phyloP scores from a whole-genome alignment of 371 early-diverging fungal species.

The Lichtheimia corymbifera region DNA sequence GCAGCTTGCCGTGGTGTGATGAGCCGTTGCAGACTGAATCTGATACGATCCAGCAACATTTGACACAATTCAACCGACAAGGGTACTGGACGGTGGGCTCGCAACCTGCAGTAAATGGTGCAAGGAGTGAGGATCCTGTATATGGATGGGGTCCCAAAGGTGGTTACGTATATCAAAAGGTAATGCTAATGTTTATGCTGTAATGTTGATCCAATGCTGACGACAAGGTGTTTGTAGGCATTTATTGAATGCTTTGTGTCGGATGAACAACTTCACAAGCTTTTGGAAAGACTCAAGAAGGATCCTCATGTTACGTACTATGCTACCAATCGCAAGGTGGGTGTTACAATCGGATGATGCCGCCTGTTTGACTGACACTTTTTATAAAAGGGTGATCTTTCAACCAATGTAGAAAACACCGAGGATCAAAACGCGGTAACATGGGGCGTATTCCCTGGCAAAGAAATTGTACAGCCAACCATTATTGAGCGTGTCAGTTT shows the following conservation, averaged over 20 bases:
- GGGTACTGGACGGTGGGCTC: conserved; percentile 92
- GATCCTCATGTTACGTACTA: conserved; percentile 82
- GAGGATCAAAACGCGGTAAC: conserved; percentile 83
- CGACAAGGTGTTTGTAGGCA: conserved; percentile 34
- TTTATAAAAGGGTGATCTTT: conserved; percentile 61
- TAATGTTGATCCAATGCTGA: not conserved
- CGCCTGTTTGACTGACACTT: not conserved
- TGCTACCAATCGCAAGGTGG: conserved; percentile 75
- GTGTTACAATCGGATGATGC: not conserved
- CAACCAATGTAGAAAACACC: conserved; percentile 61
- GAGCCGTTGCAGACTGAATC: conserved; percentile 79
- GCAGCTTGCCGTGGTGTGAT: conserved; percentile 90
- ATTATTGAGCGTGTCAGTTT: conserved; percentile 89
- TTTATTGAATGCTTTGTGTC: conserved; percentile 81
- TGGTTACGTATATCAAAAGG: conserved; percentile 94
- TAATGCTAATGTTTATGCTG: conserved; percentile 12
- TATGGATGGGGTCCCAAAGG: conserved; percentile 96
- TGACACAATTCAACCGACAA: conserved; percentile 64
- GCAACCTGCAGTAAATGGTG: conserved; percentile 95
- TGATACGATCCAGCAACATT: conserved; percentile 63
- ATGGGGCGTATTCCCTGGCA: conserved; percentile 97
- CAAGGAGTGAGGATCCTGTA: conserved; percentile 66
- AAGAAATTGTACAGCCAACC: conserved; percentile 93
- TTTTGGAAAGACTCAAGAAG: conserved; percentile 48
- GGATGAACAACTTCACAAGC: conserved; percentile 40